Evolutionary conservation across 306 rosid genomes (phyloP), one percentile per base, ranked within the genome.

Genomic region (Heteromeles arbutifolia): DNA sequence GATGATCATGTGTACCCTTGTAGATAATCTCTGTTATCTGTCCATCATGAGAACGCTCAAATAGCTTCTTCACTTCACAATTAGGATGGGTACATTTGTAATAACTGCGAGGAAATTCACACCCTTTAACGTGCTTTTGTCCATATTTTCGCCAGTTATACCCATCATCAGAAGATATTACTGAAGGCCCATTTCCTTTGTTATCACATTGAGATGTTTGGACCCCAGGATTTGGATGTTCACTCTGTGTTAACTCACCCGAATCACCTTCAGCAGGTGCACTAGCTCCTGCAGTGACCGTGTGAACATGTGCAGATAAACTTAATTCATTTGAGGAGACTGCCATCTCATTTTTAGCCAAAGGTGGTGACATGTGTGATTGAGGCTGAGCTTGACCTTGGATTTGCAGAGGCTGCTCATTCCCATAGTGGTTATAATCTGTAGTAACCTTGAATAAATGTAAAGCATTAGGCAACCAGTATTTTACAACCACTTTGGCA

Each of bases 21-120:
- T 95, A 95, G 82, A 95, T 80, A 75, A 95, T 92, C 89, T 95
- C 99, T 19, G 91, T 88, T 81, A 95, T 92, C 80, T 90, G 99
- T 68, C 99, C 99, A 26, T 95, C 97, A 78, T 90, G 89, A 75
- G 96, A 86, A 70, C 97, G 96, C 86, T 95, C 97, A 68, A 95
- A 95, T 32, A 95, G 88, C 79, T 95, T 95, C 80, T 95, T 95
- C 86, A 95, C 99, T 88, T 95, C 99, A 84, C 99, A 95, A 83
- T 87, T 89, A 37, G 99, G 98, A 81, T 95, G 96, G 19, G 97
- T 95, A 67, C 98, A 95, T 82, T 95, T 95, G 88, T 95, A 95
- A 84, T 95, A 95, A 87, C 98, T 95, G 80, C 98, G 96, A 0
- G 98, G 98, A 79, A 92, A 95, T 85, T 95, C 98, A 84, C 98